These are phyloP conservation scores for Umbellularia californica DNA, from an alignment of 164 flowering plant species.

Conservation along the genomic window DNA sequence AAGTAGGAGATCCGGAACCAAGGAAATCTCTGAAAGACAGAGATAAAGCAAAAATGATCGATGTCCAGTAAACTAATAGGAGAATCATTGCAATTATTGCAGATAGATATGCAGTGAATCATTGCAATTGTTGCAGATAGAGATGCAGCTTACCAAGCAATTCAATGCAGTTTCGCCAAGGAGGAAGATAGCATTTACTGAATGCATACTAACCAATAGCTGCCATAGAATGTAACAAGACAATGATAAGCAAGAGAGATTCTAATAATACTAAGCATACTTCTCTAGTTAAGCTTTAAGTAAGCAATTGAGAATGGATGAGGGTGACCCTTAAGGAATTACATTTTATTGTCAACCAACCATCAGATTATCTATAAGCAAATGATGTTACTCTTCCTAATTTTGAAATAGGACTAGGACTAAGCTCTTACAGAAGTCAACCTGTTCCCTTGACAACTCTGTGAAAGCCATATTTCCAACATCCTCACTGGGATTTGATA, in stretches of 20 bases:
- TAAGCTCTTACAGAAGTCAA: too few relatives aligned
- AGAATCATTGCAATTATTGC: background rate
- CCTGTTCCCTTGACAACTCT: too few relatives aligned
- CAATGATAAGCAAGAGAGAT: background rate
- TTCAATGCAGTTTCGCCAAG: slow-evolving; percentile 74
- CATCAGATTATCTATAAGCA: too few relatives aligned
- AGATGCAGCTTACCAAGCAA: slow-evolving; percentile 50
- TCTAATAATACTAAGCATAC: slow-evolving; percentile 1
- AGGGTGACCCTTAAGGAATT: too few relatives aligned
- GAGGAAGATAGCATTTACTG: slow-evolving; percentile 76
- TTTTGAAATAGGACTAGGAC: background rate
- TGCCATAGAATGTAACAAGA: slow-evolving; percentile 25
- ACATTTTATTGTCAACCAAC: too few relatives aligned
- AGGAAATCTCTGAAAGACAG: slow-evolving; percentile 57
- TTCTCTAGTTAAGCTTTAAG: background rate
- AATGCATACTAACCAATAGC: slow-evolving; percentile 73
- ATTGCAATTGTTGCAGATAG: background rate
- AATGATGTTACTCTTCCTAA: background rate
- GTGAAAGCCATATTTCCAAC: too few relatives aligned
- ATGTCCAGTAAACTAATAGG: background rate
- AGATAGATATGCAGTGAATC: background rate
- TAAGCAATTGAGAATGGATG: background rate
- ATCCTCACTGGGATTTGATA: too few relatives aligned
- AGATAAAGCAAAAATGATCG: background rate
- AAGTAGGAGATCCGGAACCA: slow-evolving; percentile 88